Percentiles rank a stretch among this genome's conserved stretches.
Conservation (phyloP, 306 rosid species). For the Cucumis hystrix region DNA sequence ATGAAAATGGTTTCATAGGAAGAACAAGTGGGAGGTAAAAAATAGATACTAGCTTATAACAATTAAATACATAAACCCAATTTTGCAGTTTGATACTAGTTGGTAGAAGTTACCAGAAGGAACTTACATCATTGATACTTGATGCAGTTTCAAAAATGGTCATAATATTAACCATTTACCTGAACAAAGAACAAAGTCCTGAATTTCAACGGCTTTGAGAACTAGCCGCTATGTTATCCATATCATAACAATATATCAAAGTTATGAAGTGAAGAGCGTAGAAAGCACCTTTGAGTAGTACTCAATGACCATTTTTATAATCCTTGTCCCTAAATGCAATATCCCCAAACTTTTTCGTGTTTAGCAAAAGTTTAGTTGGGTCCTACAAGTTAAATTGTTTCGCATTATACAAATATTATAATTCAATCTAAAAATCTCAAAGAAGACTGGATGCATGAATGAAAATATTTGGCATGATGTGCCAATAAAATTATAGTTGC, state of each 20-base stretch:
- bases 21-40: no score
- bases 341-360: constrained; percentile 86
- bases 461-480: neutral
- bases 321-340: no score
- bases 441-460: neutral
- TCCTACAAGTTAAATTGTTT: constrained; percentile 28
- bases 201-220: neutral
- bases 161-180: neutral
- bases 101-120: constrained; percentile 75
- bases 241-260: neutral
- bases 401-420: neutral
- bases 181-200: neutral
- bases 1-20: no score
- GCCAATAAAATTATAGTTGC: constrained; percentile 6
- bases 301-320: constrained; percentile 89
- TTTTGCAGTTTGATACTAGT: no score
- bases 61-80: no score
- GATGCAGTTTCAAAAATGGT: constrained; percentile 20
- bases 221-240: neutral
- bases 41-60: no score
- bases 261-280: no score
- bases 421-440: neutral
- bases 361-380: constrained; percentile 57
- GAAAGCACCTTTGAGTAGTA: constrained; percentile 76
- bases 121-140: constrained; percentile 64